Base-by-base conservation (phyloP, 345 rosid species). In the Psidium guajava region DNA sequence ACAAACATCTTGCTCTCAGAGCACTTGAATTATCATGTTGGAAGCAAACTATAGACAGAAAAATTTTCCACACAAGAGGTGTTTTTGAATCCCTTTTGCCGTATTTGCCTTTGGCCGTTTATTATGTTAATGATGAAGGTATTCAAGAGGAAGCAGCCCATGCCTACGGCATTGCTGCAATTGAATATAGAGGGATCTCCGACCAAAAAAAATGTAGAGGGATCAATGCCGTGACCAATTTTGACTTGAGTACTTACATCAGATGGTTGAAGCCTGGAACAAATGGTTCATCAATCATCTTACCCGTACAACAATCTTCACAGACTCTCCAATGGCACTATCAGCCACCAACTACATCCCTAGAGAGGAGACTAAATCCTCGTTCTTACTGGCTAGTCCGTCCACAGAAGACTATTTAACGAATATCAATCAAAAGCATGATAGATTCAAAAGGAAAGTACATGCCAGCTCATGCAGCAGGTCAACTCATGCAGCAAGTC, bases 61-160 rank as follows among this genome's bases (percentile, higher is more conserved):
- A 83, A 54, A 22, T 1, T 27, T 49, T 59, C 80, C 36, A 49
- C 59, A 69, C 4, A 11, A 69, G 24, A 44, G 24, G 44, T 18
- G 36, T 69, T 69, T 16, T 69, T 69, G 36, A 32, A 64, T 18
- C 47, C 36, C 36, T 44, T 69, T 32, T 18, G 44, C 44, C 77
- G 36, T 49, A 49, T 49, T 49, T 49, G 11, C 10, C 51, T 49
- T 49, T 49, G 51, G 51, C 51, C 12, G 51, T 49, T 49, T 28
- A 40, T 15, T n/a, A 49, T 49, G 5, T 40, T 56, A 28, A 36
- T 69, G n/a, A 36, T 36, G 49, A 42, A 91, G 94, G 91, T 82
- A 92, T 92, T 54, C 93, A 92, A 88, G 93, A 92, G 83, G 93
- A 92, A 87, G 93, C 93, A 42, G 92, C 92, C 25, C 86, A 87